Conservation (phyloP, 2,329 filamentous ascomycete genomes). For the Xylaria polymorpha region DNA sequence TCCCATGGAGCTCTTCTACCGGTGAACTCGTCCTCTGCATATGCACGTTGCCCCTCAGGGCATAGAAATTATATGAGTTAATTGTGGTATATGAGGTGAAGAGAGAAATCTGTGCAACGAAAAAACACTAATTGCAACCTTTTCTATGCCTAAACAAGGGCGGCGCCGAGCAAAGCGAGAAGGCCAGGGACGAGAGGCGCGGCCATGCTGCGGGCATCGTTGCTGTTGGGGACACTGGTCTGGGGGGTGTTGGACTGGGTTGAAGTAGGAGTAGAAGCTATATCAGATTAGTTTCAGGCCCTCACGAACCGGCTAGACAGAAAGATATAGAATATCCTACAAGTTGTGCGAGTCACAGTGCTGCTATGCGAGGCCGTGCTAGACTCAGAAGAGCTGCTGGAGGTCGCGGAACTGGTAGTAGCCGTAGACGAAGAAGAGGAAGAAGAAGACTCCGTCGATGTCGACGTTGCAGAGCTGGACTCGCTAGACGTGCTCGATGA, state of each 20-base stretch:
- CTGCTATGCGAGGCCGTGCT: conserved; percentile 2
- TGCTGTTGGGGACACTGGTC: conserved; percentile 45
- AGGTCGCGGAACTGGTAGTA: conserved; percentile 26
- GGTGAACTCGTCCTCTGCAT: conserved; percentile 23
- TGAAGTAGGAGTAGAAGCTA: conserved; percentile 37
- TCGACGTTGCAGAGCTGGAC: conserved; percentile 34
- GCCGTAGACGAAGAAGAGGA: background rate
- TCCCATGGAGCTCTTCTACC: background rate
- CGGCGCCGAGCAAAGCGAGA: conserved; percentile 43
- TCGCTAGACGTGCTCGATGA: conserved; percentile 28
- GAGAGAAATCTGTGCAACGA: conserved; percentile 20
- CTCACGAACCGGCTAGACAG: background rate
- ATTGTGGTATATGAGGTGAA: conserved; percentile 14
- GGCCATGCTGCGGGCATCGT: conserved; percentile 44
- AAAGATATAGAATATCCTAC: conserved; percentile 24
- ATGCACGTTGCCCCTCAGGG: conserved; percentile 25
- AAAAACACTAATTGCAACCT: background rate
- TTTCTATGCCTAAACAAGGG: conserved; percentile 41
- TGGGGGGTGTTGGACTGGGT: conserved; percentile 35
- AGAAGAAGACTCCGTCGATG: conserved; percentile 13
- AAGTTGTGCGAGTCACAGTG: conserved; percentile 24
- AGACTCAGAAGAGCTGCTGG: conserved; percentile 18
- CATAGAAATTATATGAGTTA: conserved; percentile 25
- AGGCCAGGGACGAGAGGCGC: conserved; percentile 47
- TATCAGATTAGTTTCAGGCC: conserved; percentile 24